Evolutionary conservation across 2,329 filamentous ascomycete species (phyloP).

Genomic region (Monascus ruber): DNA sequence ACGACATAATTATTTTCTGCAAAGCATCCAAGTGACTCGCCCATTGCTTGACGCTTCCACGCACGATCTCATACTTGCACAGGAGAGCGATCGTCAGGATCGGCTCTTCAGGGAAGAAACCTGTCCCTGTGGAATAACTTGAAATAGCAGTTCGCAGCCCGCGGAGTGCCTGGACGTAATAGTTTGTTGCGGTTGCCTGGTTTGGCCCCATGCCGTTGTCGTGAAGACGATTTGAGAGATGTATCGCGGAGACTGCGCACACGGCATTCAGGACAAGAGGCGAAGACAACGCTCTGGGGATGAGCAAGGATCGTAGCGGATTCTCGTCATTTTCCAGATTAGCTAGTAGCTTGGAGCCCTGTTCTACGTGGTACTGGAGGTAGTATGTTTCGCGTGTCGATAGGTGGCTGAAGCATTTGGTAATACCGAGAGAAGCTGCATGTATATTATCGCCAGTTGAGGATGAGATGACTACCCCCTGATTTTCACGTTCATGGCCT

Average conservation of each 20-base stretch:
- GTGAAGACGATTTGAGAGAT: slow-evolving; percentile 21
- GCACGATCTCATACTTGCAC: slow-evolving; percentile 29
- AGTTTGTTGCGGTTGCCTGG: slow-evolving; percentile 19
- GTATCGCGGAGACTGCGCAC: slow-evolving; percentile 27
- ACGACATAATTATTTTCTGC: slow-evolving; percentile 20
- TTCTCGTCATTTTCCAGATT: slow-evolving; percentile 28
- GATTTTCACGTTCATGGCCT: not conserved
- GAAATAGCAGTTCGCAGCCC: slow-evolving; percentile 19
- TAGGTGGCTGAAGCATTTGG: slow-evolving; percentile 14
- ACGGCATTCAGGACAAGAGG: slow-evolving; percentile 26
- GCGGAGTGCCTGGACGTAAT: slow-evolving; percentile 23
- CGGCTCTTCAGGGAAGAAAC: slow-evolving; percentile 17
- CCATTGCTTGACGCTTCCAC: slow-evolving; percentile 29
- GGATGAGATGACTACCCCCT: not conserved
- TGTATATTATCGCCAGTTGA: not conserved
- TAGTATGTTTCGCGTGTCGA: slow-evolving; percentile 22
- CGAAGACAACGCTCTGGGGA: slow-evolving; percentile 25
- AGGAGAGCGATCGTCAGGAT: slow-evolving; percentile 25
- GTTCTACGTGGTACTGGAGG: slow-evolving; percentile 26
- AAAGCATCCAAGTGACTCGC: slow-evolving; percentile 24
- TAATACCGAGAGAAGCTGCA: slow-evolving; percentile 7
- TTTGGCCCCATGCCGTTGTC: slow-evolving; percentile 7
- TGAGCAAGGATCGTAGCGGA: slow-evolving; percentile 23
- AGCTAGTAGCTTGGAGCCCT: slow-evolving; percentile 21
- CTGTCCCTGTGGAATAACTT: slow-evolving; percentile 3